These are phyloP conservation scores for Quercus suber DNA, from an alignment of 306 rosid species.

Conservation along the genomic window DNA sequence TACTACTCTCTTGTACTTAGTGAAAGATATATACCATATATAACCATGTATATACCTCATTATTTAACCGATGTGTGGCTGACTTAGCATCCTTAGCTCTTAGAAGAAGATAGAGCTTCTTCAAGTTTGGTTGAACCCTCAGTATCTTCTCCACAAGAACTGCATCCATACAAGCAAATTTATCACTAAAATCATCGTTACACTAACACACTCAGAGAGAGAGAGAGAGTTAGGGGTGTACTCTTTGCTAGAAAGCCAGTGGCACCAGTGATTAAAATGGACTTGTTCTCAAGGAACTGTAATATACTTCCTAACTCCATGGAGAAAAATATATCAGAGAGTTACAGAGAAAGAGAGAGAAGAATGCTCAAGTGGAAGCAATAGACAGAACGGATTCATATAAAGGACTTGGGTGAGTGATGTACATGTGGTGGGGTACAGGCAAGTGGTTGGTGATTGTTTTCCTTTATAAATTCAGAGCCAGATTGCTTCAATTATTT, in stretches of 20 bases:
- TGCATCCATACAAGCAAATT: slow-evolving; percentile 16
- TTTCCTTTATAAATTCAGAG: not conserved
- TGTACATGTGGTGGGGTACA: slow-evolving; percentile 4
- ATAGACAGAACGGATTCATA: slow-evolving; percentile 4
- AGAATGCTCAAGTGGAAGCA: not conserved
- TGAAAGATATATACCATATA: not conserved
- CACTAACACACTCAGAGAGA: not conserved
- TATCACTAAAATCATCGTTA: not conserved
- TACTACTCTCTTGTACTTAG: not conserved
- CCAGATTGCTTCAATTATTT: not conserved
- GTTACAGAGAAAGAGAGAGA: not conserved
- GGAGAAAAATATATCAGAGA: slow-evolving; percentile 10
- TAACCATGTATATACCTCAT: slow-evolving; percentile 39
- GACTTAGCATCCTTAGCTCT: slow-evolving; percentile 52
- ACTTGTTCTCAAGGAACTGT: slow-evolving; percentile 45
- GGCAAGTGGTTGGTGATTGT: slow-evolving; percentile 9
- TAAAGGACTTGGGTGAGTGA: slow-evolving; percentile 11
- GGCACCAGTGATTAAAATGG: slow-evolving; percentile 61
- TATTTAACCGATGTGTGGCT: slow-evolving; percentile 50
- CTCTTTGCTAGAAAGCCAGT: slow-evolving; percentile 79
- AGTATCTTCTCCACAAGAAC: slow-evolving; percentile 80
- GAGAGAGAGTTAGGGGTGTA: not conserved
- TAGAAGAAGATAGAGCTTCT: slow-evolving; percentile 71
- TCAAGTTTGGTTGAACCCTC: slow-evolving; percentile 76
- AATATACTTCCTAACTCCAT: slow-evolving; percentile 72